A percentile compares a stretch with the other conserved stretches of the same genome.
Evolutionary conservation across 306 rosid genomes (phyloP).

Genomic region (Citrullus mucosospermus): DNA sequence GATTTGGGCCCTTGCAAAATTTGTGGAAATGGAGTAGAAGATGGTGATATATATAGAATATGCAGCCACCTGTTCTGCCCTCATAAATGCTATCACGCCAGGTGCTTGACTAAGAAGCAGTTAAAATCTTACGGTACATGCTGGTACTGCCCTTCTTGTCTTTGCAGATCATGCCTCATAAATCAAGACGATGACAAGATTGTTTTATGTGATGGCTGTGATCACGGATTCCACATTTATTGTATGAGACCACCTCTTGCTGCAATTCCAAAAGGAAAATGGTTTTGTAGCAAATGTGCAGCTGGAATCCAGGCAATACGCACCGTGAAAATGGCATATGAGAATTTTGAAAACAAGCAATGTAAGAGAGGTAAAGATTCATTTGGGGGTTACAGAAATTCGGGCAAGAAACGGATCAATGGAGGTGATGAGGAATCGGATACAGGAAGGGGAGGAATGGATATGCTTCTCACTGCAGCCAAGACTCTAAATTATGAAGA

Average conservation of each 20-base stretch:
- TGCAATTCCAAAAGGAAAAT: conserved; percentile 54
- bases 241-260: conserved; percentile 61
- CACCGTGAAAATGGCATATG: conserved; percentile 37
- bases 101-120: conserved; percentile 72
- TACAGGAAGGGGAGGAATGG: conserved; percentile 62
- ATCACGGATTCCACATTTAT: conserved; percentile 74
- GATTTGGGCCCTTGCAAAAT: conserved; percentile 30
- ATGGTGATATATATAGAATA: conserved; percentile 22
- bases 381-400: conserved; percentile 14
- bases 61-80: conserved; percentile 60
- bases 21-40: conserved; percentile 38
- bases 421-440: conserved; percentile 33
- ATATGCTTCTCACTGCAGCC: conserved; percentile 75
- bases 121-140: conserved; percentile 26
- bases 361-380: conserved; percentile 22
- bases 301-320: conserved; percentile 44
- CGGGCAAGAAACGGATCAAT: conserved; percentile 16
- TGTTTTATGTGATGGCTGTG: conserved; percentile 88
- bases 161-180: conserved; percentile 60
- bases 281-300: conserved; percentile 76
- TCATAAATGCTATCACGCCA: conserved; percentile 43
- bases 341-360: conserved; percentile 24
- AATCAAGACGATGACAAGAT: conserved; percentile 57
- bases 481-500: conserved; percentile 52
- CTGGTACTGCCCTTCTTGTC: conserved; percentile 94